Percentiles rank a stretch among this genome's conserved stretches.
phyloP scores from a whole-genome alignment of 768 basidiomycete species.

The Hygrophoropsis aurantiaca region DNA sequence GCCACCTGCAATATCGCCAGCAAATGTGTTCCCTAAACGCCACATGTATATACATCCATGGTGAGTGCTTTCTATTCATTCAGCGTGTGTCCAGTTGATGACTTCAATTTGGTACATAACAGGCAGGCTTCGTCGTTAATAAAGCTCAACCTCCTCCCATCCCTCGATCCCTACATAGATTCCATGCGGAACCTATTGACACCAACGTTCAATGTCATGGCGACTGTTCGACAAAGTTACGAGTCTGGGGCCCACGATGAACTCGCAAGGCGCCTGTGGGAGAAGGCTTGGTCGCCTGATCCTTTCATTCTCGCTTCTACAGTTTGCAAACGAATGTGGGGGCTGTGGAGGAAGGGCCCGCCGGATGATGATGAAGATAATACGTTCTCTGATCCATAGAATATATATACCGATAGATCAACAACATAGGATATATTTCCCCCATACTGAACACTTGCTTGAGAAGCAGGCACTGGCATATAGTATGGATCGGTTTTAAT shows the following conservation, averaged over 20 bases:
- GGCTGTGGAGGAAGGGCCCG: slow-evolving; percentile 27
- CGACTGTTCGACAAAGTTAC: slow-evolving; percentile 52
- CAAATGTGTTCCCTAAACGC: slow-evolving; percentile 7
- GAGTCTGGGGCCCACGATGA: slow-evolving; percentile 56
- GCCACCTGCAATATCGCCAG: too few species aligned
- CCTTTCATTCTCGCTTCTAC: slow-evolving; percentile 48
- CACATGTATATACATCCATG: slow-evolving; percentile 28
- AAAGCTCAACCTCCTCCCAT: slow-evolving; percentile 57
- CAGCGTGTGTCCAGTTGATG: neutral
- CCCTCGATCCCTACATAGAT: slow-evolving; percentile 50
- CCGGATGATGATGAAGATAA: slow-evolving; percentile 20
- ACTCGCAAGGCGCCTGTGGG: slow-evolving; percentile 58
- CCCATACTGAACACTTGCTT: too few species aligned
- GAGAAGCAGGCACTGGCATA: too few species aligned
- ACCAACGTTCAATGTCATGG: slow-evolving; percentile 53
- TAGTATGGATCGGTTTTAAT: too few species aligned
- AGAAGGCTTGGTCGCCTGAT: slow-evolving; percentile 63
- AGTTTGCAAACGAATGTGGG: slow-evolving; percentile 40
- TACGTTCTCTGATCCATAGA: slow-evolving; percentile 4
- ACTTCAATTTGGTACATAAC: slow-evolving; percentile 3
- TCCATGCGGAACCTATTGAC: slow-evolving; percentile 54
- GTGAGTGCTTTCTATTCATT: slow-evolving; percentile 36
- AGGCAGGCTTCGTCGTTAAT: slow-evolving; percentile 56
- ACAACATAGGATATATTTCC: too few species aligned
- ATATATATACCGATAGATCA: too few species aligned